Percentiles rank a stretch among this genome's conserved stretches.
Conservation (phyloP, 2,329 filamentous ascomycete species). For the Thelonectria blattea region DNA sequence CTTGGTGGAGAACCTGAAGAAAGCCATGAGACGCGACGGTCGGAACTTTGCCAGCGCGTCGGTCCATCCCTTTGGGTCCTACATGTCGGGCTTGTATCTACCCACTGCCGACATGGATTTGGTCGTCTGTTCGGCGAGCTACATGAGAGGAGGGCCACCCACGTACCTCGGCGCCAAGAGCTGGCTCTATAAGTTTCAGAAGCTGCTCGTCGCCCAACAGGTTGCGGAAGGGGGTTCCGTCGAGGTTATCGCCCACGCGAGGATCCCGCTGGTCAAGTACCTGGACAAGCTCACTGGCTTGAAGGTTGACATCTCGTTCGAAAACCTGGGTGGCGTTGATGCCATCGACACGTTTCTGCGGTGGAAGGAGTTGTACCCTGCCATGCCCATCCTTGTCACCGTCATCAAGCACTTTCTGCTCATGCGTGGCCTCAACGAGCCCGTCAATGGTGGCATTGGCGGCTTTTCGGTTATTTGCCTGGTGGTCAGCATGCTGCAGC, state of each 20-base stretch:
- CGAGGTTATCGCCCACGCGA: conserved; percentile 74
- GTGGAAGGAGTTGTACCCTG: conserved; percentile 82
- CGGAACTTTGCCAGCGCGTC: conserved; percentile 64
- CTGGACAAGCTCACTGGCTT: conserved; percentile 78
- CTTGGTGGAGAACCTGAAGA: conserved; percentile 72
- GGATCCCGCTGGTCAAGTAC: conserved; percentile 92
- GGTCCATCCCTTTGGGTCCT: conserved; percentile 87
- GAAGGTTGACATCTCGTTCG: conserved; percentile 92
- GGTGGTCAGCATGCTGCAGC: conserved; percentile 85
- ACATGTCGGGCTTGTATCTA: conserved; percentile 77
- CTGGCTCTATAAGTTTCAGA: conserved; percentile 67
- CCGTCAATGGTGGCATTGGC: conserved; percentile 87
- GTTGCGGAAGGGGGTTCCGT: conserved; percentile 66
- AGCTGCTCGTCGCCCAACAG: conserved; percentile 60
- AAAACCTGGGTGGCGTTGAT: conserved; percentile 81
- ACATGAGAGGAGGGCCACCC: conserved; percentile 58
- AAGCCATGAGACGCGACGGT: conserved; percentile 58
- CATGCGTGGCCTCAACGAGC: conserved; percentile 91
- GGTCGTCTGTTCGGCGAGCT: conserved; percentile 72
- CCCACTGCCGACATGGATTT: conserved; percentile 91
- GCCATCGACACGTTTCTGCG: conserved; percentile 80
- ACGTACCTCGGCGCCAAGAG: conserved; percentile 57
- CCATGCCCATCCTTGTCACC: conserved; percentile 85
- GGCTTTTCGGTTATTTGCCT: conserved; percentile 95
- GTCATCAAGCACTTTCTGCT: conserved; percentile 91